Percentiles rank a stretch among this genome's conserved stretches.
Conservation (phyloP, 768 basidiomycete species). For the Boletus tylopilopsis region DNA sequence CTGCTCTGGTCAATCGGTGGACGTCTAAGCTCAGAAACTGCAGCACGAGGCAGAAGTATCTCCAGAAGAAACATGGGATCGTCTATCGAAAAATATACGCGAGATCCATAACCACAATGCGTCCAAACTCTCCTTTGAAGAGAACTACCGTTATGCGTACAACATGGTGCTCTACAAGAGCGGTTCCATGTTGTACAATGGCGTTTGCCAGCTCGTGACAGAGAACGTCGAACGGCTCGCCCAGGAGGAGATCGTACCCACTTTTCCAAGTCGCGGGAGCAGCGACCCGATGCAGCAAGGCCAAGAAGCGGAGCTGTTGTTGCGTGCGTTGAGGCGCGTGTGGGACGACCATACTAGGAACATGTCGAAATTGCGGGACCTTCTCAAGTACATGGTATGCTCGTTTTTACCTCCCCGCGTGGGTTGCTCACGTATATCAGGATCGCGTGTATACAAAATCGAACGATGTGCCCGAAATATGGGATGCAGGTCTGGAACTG, state of each 20-base stretch:
- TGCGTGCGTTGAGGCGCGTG: constrained; percentile 78
- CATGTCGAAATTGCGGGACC: constrained; percentile 84
- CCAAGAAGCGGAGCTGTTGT: constrained; percentile 78
- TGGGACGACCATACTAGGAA: constrained; percentile 94
- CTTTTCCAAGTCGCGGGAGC: constrained; percentile 71
- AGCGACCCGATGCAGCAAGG: constrained; percentile 70
- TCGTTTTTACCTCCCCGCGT: constrained; percentile 14
- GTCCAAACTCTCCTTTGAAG: constrained; percentile 83
- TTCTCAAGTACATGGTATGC: constrained; percentile 92
- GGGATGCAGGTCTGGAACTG: constrained; percentile 75
- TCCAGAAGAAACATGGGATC: constrained; percentile 80
- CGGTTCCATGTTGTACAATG: constrained; percentile 83
- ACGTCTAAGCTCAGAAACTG: constrained; percentile 3
- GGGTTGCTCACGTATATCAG: constrained; percentile 41
- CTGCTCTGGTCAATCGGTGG: background rate
- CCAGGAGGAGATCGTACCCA: constrained; percentile 67
- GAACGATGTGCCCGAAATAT: constrained; percentile 74
- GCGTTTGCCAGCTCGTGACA: constrained; percentile 71
- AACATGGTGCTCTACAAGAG: constrained; percentile 89
- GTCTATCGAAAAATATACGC: constrained; percentile 78
- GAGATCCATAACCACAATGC: constrained; percentile 97
- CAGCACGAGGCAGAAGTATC: constrained; percentile 75
- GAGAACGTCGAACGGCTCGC: constrained; percentile 84
- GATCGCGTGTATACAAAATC: constrained; percentile 84
- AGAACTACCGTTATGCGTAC: constrained; percentile 91